phyloP scores from a whole-genome alignment of 139 green algal genomes.

The Chlorella vulgaris region DNA sequence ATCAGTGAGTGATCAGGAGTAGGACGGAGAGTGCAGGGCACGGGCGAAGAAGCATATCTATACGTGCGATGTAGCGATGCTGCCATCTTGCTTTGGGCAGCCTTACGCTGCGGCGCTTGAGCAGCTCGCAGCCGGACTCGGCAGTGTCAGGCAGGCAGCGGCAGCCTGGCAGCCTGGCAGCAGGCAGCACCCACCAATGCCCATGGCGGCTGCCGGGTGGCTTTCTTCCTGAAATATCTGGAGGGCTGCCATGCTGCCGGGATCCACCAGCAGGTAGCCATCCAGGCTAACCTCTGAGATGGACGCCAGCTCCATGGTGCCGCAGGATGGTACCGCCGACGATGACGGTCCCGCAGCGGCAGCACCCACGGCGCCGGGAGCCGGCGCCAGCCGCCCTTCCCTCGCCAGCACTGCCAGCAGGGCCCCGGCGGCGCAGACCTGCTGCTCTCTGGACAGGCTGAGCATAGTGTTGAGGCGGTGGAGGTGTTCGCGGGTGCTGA shows the following conservation, averaged over 20 bases:
- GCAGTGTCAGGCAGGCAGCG: too few relatives aligned
- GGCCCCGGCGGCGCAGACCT: conserved; percentile 62
- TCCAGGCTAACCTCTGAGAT: conserved; percentile 43
- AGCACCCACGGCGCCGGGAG: neutral
- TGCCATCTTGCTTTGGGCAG: too few relatives aligned
- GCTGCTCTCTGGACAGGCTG: conserved; percentile 31
- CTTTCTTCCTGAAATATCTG: conserved; percentile 76
- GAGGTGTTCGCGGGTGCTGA: conserved; percentile 23
- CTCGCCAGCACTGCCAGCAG: conserved; percentile 56
- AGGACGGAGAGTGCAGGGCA: too few relatives aligned
- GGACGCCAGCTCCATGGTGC: conserved; percentile 15
- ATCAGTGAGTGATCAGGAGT: too few relatives aligned
- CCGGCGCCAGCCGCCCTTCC: conserved; percentile 36
- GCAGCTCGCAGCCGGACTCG: too few relatives aligned
- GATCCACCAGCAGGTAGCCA: conserved; percentile 67
- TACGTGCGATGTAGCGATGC: too few relatives aligned
- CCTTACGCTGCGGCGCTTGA: too few relatives aligned
- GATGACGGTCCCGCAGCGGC: neutral
- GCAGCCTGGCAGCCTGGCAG: too few relatives aligned
- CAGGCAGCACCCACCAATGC: conserved; percentile 68
- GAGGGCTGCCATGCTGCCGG: conserved; percentile 59
- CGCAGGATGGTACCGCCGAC: neutral
- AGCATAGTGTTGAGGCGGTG: conserved; percentile 43
- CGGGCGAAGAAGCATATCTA: too few relatives aligned
- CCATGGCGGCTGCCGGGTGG: conserved; percentile 85